Percentiles rank a stretch among this genome's conserved stretches.
Conservation (phyloP, 306 rosid genomes). For the Mimosa pudica region DNA sequence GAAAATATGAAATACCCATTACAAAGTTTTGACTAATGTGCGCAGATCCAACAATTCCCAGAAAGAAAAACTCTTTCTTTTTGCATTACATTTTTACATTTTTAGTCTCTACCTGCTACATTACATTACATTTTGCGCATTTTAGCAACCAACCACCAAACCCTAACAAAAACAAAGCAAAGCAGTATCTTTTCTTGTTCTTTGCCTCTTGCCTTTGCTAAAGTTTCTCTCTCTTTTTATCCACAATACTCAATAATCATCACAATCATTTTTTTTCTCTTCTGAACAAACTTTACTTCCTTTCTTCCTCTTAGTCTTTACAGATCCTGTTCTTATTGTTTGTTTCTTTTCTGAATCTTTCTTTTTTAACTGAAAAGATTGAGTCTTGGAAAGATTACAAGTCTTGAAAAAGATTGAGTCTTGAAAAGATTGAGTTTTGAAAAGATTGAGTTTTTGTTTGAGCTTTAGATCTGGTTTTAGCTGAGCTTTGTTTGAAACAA, state of each 20-base stretch:
- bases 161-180: conserved; percentile 45
- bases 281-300: conserved; percentile 35
- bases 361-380: conserved; percentile 20
- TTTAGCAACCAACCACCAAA: conserved; percentile 53
- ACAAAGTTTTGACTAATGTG: conserved; percentile 42
- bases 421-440: neutral
- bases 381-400: too few relatives aligned
- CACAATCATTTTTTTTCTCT: conserved; percentile 55
- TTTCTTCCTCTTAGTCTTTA: conserved; percentile 27
- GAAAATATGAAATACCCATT: conserved; percentile 12
- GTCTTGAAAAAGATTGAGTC: neutral
- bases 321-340: conserved; percentile 43
- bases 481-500: conserved; percentile 43
- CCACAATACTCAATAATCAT: conserved; percentile 34
- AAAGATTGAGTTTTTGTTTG: conserved; percentile 23
- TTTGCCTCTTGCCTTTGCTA: conserved; percentile 36
- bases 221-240: conserved; percentile 5
- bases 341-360: conserved; percentile 33
- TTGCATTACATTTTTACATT: too few relatives aligned
- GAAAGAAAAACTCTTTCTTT: conserved; percentile 27
- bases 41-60: conserved; percentile 41
- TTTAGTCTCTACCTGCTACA: conserved; percentile 40
- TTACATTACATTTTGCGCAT: conserved; percentile 43
- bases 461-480: conserved; percentile 69
- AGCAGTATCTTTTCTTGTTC: conserved; percentile 30